These are phyloP conservation scores for Trypanosoma mega DNA, from an alignment of 208 protist genomes.

Conservation along the genomic window DNA sequence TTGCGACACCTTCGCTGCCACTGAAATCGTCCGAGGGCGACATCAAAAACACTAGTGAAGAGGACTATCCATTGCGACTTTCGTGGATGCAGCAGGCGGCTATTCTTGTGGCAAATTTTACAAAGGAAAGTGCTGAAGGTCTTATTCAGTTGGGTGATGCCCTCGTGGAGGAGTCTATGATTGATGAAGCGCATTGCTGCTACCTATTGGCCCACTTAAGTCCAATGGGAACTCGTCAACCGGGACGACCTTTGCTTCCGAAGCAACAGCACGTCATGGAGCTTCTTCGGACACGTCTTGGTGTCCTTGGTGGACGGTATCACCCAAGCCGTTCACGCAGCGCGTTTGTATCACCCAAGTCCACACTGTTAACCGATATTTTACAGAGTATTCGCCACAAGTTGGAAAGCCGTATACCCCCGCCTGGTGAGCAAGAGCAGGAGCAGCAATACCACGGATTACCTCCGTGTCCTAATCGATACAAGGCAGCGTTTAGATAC, in stretches of 20 bases:
- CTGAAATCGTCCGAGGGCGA: conserved; percentile 1
- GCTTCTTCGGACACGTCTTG: conserved; percentile 49
- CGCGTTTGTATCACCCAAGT: conserved; percentile 64
- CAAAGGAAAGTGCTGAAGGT: conserved; percentile 45
- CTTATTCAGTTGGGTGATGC: conserved; percentile 48
- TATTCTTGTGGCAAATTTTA: conserved; percentile 68
- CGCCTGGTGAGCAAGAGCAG: neutral
- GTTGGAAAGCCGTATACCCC: conserved; percentile 30
- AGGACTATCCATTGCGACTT: neutral
- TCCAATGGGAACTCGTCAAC: conserved; percentile 25
- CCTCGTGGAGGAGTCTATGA: conserved; percentile 38
- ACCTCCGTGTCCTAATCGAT: conserved; percentile 27
- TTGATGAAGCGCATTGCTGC: conserved; percentile 70
- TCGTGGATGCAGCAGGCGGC: conserved; percentile 58
- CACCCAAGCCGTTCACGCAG: conserved; percentile 46
- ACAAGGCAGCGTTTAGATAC: conserved; percentile 41
- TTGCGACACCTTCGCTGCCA: conserved; percentile 20
- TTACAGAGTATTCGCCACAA: conserved; percentile 41
- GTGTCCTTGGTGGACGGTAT: conserved; percentile 62
- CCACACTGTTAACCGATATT: conserved; percentile 62
- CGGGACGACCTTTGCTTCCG: conserved; percentile 27
- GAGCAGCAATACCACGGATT: conserved; percentile 32
- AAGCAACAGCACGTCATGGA: conserved; percentile 47
- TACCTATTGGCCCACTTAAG: conserved; percentile 55
- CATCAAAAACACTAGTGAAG: neutral